Conservation (phyloP, 2,329 filamentous ascomycete species). For the Penicillium psychrosexuale region DNA sequence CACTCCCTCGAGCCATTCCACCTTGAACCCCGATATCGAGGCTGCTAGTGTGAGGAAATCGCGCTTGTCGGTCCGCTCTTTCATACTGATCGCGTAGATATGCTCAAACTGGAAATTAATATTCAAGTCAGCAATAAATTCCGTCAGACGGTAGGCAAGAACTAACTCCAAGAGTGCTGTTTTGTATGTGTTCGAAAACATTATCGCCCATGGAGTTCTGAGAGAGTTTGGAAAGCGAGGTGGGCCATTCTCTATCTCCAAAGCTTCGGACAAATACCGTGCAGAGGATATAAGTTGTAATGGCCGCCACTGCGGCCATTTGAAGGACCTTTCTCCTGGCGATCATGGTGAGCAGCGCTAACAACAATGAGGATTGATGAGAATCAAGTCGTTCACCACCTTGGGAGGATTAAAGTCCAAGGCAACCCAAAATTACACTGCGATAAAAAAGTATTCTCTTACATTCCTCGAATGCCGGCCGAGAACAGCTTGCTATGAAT, state of each 20-base stretch:
- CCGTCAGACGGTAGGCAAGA: neutral
- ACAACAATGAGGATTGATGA: neutral
- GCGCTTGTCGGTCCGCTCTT: constrained; percentile 49
- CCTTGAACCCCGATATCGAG: constrained; percentile 43
- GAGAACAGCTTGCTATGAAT: neutral
- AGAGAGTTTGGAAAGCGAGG: neutral
- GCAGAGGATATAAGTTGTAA: neutral
- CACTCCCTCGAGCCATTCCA: constrained; percentile 48
- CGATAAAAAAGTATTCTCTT: neutral
- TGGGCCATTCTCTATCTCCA: neutral
- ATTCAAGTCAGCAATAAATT: neutral
- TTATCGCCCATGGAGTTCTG: neutral
- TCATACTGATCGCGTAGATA: constrained; percentile 48
- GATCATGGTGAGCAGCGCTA: neutral
- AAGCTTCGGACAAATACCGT: neutral
- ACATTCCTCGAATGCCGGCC: neutral
- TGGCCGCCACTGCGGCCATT: neutral
- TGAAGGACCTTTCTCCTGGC: neutral
- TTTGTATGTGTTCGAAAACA: constrained; percentile 22
- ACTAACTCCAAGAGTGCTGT: constrained; percentile 29
- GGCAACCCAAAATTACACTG: neutral
- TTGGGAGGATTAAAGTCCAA: neutral
- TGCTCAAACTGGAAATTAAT: constrained; percentile 38
- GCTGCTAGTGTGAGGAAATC: constrained; percentile 47
- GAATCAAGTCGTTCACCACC: neutral